Percentiles rank a stretch among this genome's conserved stretches.
Conservation (phyloP, 2,329 filamentous ascomycete genomes). For the Ambrosiella cleistominuta region DNA sequence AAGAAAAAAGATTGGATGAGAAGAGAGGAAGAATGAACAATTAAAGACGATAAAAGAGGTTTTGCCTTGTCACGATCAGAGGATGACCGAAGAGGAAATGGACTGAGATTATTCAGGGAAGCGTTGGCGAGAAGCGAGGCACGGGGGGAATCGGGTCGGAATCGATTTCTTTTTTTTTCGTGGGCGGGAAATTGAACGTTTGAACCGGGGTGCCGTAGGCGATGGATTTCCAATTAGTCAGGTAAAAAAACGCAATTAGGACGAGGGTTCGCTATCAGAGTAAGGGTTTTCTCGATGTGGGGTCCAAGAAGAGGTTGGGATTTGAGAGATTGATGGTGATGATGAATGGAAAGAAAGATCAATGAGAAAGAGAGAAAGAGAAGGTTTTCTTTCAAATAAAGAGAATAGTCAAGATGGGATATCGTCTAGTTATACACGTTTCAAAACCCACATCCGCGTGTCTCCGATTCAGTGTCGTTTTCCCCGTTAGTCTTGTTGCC, state of each 20-base stretch:
- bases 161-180: not conserved
- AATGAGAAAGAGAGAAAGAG: not conserved
- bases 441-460: not conserved
- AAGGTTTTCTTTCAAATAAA: not conserved
- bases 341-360: not conserved
- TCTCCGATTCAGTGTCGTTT: not conserved
- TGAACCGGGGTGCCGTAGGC: not conserved
- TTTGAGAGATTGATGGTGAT: not conserved
- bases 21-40: not conserved
- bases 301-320: not conserved
- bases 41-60: not conserved
- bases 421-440: not conserved
- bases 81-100: not conserved
- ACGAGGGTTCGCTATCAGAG: not conserved
- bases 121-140: not conserved
- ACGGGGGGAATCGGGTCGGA: slow-evolving; percentile 1
- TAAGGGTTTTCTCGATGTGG: not conserved
- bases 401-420: not conserved
- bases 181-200: not conserved
- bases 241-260: not conserved
- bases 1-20: not conserved
- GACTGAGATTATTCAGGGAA: not conserved
- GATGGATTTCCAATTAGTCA: slow-evolving; percentile 1
- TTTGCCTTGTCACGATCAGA: not conserved
- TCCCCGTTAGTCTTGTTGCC: too few relatives aligned